phyloP scores from a whole-genome alignment of 2,329 filamentous ascomycete genomes.

The Leptodontidium sp. region DNA sequence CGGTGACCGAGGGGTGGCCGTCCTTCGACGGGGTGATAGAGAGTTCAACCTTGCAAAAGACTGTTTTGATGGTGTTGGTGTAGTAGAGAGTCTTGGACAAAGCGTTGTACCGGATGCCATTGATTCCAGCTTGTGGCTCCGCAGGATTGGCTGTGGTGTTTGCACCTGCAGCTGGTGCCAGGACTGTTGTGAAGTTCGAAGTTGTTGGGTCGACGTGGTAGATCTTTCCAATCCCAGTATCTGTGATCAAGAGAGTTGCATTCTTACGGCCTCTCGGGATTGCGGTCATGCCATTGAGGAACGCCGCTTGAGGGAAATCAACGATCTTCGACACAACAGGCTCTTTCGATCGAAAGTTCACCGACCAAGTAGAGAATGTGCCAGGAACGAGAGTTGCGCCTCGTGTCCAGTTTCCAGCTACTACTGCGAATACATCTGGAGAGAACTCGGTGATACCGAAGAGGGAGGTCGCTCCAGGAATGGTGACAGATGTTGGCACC shows the following conservation, averaged over 20 bases:
- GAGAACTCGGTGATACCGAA: conserved; percentile 8
- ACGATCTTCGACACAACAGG: not conserved
- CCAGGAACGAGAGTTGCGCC: not conserved
- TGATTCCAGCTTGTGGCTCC: not conserved
- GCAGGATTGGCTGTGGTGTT: not conserved
- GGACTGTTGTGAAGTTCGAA: not conserved
- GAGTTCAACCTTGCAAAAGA: not conserved
- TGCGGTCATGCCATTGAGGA: too few relatives aligned
- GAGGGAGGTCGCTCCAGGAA: too few relatives aligned
- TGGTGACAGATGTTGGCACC: too few relatives aligned
- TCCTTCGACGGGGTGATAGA: not conserved
- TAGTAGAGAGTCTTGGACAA: not conserved
- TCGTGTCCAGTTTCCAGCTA: conserved; percentile 2
- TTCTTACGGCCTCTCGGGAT: too few relatives aligned
- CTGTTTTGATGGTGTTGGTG: not conserved
- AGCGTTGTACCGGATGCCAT: conserved; percentile 7
- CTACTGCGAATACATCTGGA: conserved; percentile 16
- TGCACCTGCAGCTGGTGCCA: not conserved
- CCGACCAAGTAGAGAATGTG: not conserved
- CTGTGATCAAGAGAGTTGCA: too few relatives aligned
- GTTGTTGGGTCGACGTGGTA: not conserved
- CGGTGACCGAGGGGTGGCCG: not conserved
- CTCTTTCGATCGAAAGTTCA: not conserved
- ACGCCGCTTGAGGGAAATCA: too few relatives aligned
- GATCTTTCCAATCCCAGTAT: too few relatives aligned